Base-by-base conservation (phyloP, 148 eudicot genomes). In the Limonium bicolor region DNA sequence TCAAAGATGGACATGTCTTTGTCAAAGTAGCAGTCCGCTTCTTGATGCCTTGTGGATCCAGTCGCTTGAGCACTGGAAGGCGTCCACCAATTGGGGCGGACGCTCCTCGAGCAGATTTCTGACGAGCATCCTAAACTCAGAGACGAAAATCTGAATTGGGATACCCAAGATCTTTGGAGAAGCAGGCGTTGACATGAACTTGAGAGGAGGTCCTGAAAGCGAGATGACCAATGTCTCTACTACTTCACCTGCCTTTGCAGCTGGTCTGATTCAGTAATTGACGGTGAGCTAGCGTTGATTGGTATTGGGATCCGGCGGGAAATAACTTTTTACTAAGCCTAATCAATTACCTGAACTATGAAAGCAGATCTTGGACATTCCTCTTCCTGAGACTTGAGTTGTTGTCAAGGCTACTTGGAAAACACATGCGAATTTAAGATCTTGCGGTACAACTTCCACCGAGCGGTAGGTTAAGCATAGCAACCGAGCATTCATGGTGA, bases 31-130 rank as follows among this genome's bases (percentile, higher is more conserved):
- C 18, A 27, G 42, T 20, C 2, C 70, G 58, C 1, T 48, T 44
- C 38, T 73, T 53, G 11, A 65, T 53, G 4, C 78, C 72, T 38
- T 58, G 78, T 4, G 69, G 69, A 19, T 76, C 78, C 0, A 76
- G 3, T 50, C 30, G 55, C 22, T 31, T 30, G 14, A 76, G 52
- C 2, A 53, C 8, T 0, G 82, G 82, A 44, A 71, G 40, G 53
- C 68, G 54, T 76, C 78, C 19, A 55, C 69, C 28, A 72, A 16
- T 76, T 2, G 75, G 75, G 36, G 55, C 72, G 1, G 72, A 72
- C 1, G 39, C 44, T 27, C 82, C 19, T 35, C 51, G 58, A 67
- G 38, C 13, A 67, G 28, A 19, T 43, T 54, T 48, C 66, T 19
- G 13, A 63, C 46, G n/a, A 35, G 12, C 14, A 66, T 57, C 60